phyloP scores from a whole-genome alignment of 1,139 yeast genomes.

The Blastobotrys serpentis region DNA sequence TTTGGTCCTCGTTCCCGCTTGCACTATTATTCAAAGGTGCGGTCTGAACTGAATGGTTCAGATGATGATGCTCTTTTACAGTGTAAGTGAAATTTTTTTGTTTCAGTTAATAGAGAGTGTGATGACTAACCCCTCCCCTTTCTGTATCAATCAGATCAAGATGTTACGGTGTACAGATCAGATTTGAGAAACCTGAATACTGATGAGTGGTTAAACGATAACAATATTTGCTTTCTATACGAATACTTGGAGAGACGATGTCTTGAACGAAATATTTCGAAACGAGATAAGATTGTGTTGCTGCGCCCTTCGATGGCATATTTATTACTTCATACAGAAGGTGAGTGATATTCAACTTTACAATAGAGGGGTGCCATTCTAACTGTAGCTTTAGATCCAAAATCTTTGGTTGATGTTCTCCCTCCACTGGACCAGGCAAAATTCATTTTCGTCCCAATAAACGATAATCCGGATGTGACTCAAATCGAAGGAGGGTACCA shows the following conservation, averaged over 20 bases:
- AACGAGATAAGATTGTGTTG: slow-evolving; percentile 30
- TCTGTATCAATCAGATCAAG: slow-evolving; percentile 37
- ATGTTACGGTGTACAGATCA: slow-evolving; percentile 46
- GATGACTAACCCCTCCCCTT: too few relatives aligned
- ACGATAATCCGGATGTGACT: slow-evolving; percentile 50
- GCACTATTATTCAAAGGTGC: slow-evolving; percentile 10
- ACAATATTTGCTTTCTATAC: slow-evolving; percentile 61
- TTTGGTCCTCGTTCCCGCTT: slow-evolving; percentile 18
- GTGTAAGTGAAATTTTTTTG: slow-evolving; percentile 16
- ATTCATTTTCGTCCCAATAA: slow-evolving; percentile 52
- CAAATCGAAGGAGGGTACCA: slow-evolving; percentile 53
- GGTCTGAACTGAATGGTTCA: slow-evolving; percentile 16
- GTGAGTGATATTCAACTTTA: too few relatives aligned
- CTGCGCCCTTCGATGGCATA: slow-evolving; percentile 45
- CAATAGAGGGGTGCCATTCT: too few relatives aligned
- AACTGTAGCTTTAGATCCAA: slow-evolving; percentile 28
- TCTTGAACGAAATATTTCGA: slow-evolving; percentile 17
- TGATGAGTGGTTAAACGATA: slow-evolving; percentile 75
- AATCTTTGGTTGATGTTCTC: slow-evolving; percentile 41
- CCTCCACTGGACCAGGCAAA: slow-evolving; percentile 45
- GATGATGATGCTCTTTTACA: slow-evolving; percentile 22
- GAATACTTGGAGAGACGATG: slow-evolving; percentile 50
- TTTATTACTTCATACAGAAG: slow-evolving; percentile 35
- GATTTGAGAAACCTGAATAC: slow-evolving; percentile 48
- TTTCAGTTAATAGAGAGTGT: not conserved